Base-by-base conservation (phyloP, 257 asterid genomes). In the Solanum medicagineum region DNA sequence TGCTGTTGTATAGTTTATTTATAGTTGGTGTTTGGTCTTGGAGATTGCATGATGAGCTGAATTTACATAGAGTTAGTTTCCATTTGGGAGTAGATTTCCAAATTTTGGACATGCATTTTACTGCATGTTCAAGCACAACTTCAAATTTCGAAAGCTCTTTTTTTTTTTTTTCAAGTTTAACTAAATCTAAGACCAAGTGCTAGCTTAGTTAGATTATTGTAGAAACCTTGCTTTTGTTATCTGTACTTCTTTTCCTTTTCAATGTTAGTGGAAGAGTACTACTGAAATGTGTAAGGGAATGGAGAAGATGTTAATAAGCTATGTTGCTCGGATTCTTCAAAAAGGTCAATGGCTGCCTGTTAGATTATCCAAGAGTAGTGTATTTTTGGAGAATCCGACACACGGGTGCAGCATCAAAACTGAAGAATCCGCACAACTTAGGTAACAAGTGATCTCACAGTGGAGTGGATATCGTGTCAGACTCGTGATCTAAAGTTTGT, bases 391-490 rank as follows among this genome's bases (percentile, higher is more conserved):
- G 42, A 36, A 36, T 36, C 42, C 6, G 42, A 36, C 42, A 36
- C 42, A 36, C 1, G 42, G 42, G 6, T 36, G 42, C 6, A 1
- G 42, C 42, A 36, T 36, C 6, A 36, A 36, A 36, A 36, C 2
- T 36, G 42, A 36, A 36, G 42, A 36, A 5, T 36, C 42, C 42
- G 1, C 42, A 7, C 42, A 36, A 36, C 42, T 36, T 36, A 36
- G 42, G 42, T 22, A 36, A 42, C 5, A 32, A 57, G 6, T 7
- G 97, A 84, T 95, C 94, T 85, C 97, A 92, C 89, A 95, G 96
- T 93, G 92, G 87, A 93, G 98, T 93, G 99, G 99, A 95, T 94
- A 94, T 90, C 94, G 98, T 94, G 94, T 95, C 93, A 93, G 97
- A 95, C 91, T 95, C 97, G 93, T 94, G 36, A 95, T 94, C 99